Evolutionary conservation across 805 yeast species (phyloP).

Genomic region (Zygotorulaspora chibaensis): DNA sequence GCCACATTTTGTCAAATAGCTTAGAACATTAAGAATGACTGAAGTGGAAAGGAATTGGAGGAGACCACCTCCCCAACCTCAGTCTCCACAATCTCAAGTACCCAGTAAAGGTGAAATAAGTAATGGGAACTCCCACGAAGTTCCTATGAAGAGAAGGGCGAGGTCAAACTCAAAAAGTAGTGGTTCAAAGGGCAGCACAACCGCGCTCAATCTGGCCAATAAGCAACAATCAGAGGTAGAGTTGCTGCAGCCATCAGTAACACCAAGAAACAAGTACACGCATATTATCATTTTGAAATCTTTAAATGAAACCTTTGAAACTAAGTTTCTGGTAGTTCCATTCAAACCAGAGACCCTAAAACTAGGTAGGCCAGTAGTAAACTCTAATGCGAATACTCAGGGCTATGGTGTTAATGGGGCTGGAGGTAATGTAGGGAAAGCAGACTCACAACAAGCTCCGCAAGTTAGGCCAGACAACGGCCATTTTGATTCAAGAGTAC

Average conservation of each 20-base stretch:
- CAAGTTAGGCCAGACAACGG: conserved; percentile 72
- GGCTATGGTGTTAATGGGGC: conserved; percentile 9
- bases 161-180: conserved; percentile 31
- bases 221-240: conserved; percentile 5
- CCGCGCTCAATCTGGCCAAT: conserved; percentile 3
- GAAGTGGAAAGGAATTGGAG: conserved; percentile 18
- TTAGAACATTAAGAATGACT: conserved; percentile 5
- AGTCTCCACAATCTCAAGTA: conserved; percentile 9
- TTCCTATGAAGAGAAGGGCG: conserved; percentile 17
- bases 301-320: conserved; percentile 74
- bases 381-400: conserved; percentile 11
- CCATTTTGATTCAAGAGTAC: conserved; percentile 87
- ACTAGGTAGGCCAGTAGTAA: conserved; percentile 80
- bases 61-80: conserved; percentile 13
- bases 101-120: conserved; percentile 7
- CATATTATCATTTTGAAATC: conserved; percentile 71
- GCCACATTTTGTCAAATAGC: too few species aligned
- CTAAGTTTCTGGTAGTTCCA: conserved; percentile 77
- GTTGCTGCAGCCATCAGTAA: conserved; percentile 6
- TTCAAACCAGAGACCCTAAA: conserved; percentile 75
- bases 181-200: conserved; percentile 17
- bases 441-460: conserved; percentile 34
- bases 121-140: conserved; percentile 1
- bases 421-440: conserved; percentile 16
- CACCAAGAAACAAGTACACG: conserved; percentile 34